These are phyloP conservation scores for Aeschynomene evenia DNA, from an alignment of 306 rosid species.

Conservation along the genomic window DNA sequence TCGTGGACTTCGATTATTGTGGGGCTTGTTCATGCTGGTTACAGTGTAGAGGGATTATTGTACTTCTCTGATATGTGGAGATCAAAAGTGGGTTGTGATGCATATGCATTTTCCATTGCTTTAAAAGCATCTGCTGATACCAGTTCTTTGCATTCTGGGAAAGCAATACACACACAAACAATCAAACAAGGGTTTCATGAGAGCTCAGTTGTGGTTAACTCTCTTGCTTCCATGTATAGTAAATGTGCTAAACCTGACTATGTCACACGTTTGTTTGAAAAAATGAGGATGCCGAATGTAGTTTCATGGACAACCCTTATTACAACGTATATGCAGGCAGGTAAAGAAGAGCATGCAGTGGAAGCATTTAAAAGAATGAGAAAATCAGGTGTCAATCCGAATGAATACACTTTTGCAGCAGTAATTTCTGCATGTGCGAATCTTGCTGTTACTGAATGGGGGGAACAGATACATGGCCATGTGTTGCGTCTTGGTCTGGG, in stretches of 20 bases:
- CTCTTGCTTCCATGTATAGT: conserved; percentile 69
- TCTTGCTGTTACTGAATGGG: conserved; percentile 57
- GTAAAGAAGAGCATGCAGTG: conserved; percentile 56
- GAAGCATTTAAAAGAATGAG: conserved; percentile 62
- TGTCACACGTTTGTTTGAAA: conserved; percentile 54
- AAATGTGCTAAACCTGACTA: conserved; percentile 72
- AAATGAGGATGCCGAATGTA: conserved; percentile 61
- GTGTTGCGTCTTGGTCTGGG: conserved; percentile 53
- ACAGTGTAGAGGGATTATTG: conserved; percentile 44
- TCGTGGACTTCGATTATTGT: conserved; percentile 72
- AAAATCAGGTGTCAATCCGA: conserved; percentile 56
- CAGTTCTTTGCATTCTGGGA: conserved; percentile 55
- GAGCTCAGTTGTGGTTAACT: conserved; percentile 61
- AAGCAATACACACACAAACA: conserved; percentile 59
- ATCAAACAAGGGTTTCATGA: conserved; percentile 66
- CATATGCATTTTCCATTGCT: conserved; percentile 60
- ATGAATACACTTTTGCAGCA: conserved; percentile 71
- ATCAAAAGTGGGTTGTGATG: conserved; percentile 59
- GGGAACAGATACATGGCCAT: conserved; percentile 61
- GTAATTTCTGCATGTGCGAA: conserved; percentile 67
- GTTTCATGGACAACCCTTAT: conserved; percentile 82
- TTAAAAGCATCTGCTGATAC: conserved; percentile 75
- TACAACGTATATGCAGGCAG: conserved; percentile 48
- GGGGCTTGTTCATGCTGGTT: conserved; percentile 74
- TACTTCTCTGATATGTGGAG: conserved; percentile 79